Conservation (phyloP, 305 asterid genomes). For the Salvia sclarea region DNA sequence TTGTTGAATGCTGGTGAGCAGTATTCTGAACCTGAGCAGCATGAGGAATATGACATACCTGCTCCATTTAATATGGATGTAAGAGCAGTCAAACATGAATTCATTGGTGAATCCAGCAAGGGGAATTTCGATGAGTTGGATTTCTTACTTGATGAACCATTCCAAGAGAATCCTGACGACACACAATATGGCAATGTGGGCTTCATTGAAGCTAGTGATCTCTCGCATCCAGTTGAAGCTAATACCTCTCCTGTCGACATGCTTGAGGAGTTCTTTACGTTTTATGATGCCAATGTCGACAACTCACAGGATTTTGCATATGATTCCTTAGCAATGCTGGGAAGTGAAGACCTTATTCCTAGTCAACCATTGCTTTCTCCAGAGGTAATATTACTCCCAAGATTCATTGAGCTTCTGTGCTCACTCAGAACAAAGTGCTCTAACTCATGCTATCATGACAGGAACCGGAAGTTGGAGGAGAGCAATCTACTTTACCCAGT, state of each 20-base stretch:
- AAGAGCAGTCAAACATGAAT: conserved; percentile 65
- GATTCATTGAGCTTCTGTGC: not conserved
- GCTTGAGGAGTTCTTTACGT: conserved; percentile 70
- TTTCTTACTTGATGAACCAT: conserved; percentile 67
- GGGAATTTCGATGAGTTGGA: conserved; percentile 46
- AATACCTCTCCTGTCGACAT: conserved; percentile 49
- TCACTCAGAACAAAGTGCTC: conserved; percentile 6
- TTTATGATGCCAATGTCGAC: conserved; percentile 57
- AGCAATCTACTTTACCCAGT: conserved; percentile 36
- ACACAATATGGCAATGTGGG: conserved; percentile 53
- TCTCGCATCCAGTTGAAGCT: conserved; percentile 50
- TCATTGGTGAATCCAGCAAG: conserved; percentile 74
- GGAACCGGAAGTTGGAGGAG: conserved; percentile 48
- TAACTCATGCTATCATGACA: conserved; percentile 35
- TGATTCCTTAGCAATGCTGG: conserved; percentile 51
- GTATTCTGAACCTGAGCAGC: conserved; percentile 40
- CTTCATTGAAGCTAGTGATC: conserved; percentile 74
- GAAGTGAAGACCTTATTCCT: conserved; percentile 39
- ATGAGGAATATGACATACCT: conserved; percentile 41
- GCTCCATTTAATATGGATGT: conserved; percentile 39
- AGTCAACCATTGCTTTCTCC: conserved; percentile 41
- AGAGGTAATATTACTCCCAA: conserved; percentile 43
- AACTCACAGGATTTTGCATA: conserved; percentile 37
- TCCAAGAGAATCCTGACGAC: conserved; percentile 44
- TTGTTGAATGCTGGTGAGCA: conserved; percentile 34